Evolutionary conservation across 768 basidiomycete species (phyloP).

Genomic region (Kwoniella pini): DNA sequence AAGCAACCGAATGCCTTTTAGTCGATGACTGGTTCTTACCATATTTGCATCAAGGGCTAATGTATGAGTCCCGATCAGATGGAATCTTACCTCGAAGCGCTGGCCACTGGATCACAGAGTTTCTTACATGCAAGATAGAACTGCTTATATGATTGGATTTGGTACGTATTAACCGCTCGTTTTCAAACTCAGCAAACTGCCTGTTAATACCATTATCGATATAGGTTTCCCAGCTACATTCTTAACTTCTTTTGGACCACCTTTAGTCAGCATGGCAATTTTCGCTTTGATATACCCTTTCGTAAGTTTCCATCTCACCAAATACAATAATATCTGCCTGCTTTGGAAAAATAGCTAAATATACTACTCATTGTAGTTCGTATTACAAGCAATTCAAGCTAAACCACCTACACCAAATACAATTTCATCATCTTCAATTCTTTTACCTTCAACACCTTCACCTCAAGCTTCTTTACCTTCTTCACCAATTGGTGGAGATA

Average conservation of each 20-base stretch:
- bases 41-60: neutral
- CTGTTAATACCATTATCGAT: too few species aligned
- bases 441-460: constrained; percentile 36
- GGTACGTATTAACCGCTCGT: constrained; percentile 39
- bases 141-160: constrained; percentile 52
- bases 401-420: constrained; percentile 32
- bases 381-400: constrained; percentile 51
- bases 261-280: constrained; percentile 48
- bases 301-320: constrained; percentile 23
- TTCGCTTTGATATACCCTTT: constrained; percentile 53
- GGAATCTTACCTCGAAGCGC: constrained; percentile 31
- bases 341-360: too few species aligned
- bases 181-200: too few species aligned
- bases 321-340: too few species aligned
- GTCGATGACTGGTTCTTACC: too few species aligned
- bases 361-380: constrained; percentile 27
- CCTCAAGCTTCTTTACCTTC: constrained; percentile 34
- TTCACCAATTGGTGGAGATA: constrained; percentile 19
- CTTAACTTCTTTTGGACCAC: constrained; percentile 44
- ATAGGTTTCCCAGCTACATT: constrained; percentile 42
- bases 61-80: constrained; percentile 20
- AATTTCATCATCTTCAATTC: neutral
- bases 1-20: too few species aligned
- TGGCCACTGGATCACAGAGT: constrained; percentile 35
- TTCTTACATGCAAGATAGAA: constrained; percentile 45